Evolutionary conservation across 1,284 basidiomycete species (phyloP).

Genomic region (Ganoderma lingzhi): DNA sequence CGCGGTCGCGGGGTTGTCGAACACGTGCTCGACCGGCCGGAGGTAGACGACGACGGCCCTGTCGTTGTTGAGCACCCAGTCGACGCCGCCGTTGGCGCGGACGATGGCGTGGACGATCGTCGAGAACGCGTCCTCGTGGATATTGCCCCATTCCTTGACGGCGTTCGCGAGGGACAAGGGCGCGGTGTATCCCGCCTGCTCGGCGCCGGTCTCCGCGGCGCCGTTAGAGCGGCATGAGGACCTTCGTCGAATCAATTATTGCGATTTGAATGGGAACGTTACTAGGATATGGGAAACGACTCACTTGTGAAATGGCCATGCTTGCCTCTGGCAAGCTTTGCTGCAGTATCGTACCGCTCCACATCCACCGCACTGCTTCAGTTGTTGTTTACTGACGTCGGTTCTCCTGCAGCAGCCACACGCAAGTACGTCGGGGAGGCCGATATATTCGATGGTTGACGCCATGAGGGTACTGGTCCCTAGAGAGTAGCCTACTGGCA

Average conservation of each 20-base stretch:
- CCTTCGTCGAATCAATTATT: neutral
- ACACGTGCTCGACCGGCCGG: neutral
- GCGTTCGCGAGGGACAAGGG: constrained; percentile 10
- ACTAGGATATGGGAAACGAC: neutral
- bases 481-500: neutral
- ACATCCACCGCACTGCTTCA: constrained; percentile 13
- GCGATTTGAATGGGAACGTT: neutral
- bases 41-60: neutral
- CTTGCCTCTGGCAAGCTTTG: constrained; percentile 11
- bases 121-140: constrained; percentile 8
- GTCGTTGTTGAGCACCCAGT: neutral
- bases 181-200: constrained; percentile 6
- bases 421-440: neutral
- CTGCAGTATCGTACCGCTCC: constrained; percentile 11
- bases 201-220: neutral
- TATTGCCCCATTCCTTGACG: constrained; percentile 11
- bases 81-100: neutral
- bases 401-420: neutral
- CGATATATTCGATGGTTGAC: neutral
- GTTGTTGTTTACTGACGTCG: neutral
- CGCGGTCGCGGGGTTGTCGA: constrained; percentile 7
- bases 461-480: neutral
- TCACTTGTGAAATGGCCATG: constrained; percentile 15
- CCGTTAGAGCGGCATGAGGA: neutral
- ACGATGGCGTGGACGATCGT: constrained; percentile 3